Percentiles rank a stretch among this genome's conserved stretches.
phyloP scores from a whole-genome alignment of 805 yeast species.

The Tanozyma kutaoensis region DNA sequence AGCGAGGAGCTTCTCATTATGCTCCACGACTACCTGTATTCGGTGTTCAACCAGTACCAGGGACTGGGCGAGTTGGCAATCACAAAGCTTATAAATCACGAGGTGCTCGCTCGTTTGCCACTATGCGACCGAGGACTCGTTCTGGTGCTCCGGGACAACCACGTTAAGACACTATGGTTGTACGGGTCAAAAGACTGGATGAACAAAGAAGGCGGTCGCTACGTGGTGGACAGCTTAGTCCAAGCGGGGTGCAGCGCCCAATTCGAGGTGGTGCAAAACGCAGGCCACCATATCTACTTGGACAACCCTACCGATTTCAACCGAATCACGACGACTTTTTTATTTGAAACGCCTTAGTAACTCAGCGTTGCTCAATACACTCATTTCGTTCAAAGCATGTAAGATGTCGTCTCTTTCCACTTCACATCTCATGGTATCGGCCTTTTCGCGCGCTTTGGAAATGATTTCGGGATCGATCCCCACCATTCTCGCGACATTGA shows the following conservation, averaged over 20 bases:
- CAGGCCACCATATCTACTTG: slow-evolving; percentile 30
- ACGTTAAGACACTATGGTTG: slow-evolving; percentile 17
- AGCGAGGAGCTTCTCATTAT: slow-evolving; percentile 13
- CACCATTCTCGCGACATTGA: slow-evolving; percentile 76
- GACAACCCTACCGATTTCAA: slow-evolving; percentile 25
- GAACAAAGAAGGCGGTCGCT: slow-evolving; percentile 24
- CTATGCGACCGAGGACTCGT: slow-evolving; percentile 25
- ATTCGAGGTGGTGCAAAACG: slow-evolving; percentile 14
- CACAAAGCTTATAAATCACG: slow-evolving; percentile 25
- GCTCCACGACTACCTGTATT: slow-evolving; percentile 25
- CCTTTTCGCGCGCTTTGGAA: slow-evolving; percentile 25
- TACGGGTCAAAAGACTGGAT: slow-evolving; percentile 33
- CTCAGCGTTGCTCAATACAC: too few relatives aligned
- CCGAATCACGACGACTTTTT: too few relatives aligned
- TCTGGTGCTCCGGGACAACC: slow-evolving; percentile 11
- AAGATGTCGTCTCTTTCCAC: too few relatives aligned
- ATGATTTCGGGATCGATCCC: slow-evolving; percentile 38
- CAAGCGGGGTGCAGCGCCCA: slow-evolving; percentile 7
- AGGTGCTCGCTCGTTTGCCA: slow-evolving; percentile 24
- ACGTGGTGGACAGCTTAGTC: slow-evolving; percentile 13
- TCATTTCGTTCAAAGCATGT: too few relatives aligned
- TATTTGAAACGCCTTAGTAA: too few relatives aligned
- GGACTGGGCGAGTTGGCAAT: slow-evolving; percentile 31
- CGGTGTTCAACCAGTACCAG: slow-evolving; percentile 28
- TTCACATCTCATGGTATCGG: slow-evolving; percentile 22